These are phyloP conservation scores for Pterulicium gracile DNA, from an alignment of 1,284 basidiomycete species.

Conservation along the genomic window DNA sequence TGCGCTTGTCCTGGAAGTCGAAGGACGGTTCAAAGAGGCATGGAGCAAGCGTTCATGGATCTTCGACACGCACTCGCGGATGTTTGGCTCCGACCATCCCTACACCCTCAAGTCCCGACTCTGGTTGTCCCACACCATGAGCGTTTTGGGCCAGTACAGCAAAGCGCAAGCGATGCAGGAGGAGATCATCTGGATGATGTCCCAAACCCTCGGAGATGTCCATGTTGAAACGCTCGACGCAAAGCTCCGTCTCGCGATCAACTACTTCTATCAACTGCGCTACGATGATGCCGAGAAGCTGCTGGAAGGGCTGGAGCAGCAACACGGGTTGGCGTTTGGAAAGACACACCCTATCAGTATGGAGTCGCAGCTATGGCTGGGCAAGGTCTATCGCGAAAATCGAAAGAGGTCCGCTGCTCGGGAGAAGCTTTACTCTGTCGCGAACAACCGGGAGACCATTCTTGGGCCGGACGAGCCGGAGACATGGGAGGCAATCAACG, in stretches of 20 bases:
- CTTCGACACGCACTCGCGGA: not conserved
- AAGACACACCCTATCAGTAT: not conserved
- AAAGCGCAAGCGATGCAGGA: not conserved
- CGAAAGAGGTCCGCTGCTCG: not conserved
- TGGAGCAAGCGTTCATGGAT: not conserved
- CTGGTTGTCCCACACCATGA: not conserved
- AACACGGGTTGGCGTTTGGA: not conserved
- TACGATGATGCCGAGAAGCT: not conserved
- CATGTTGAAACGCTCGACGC: not conserved
- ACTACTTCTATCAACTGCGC: not conserved
- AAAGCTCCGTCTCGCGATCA: not conserved
- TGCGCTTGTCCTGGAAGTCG: not conserved
- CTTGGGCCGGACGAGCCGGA: not conserved
- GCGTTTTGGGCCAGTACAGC: not conserved
- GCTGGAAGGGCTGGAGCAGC: not conserved
- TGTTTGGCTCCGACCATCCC: not conserved
- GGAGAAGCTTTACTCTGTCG: not conserved
- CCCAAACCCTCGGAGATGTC: not conserved
- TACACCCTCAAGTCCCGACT: not conserved
- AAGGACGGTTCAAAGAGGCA: not conserved
- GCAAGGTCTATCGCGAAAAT: too few relatives aligned
- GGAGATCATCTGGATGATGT: not conserved
- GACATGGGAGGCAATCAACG: not conserved
- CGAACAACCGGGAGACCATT: not conserved
- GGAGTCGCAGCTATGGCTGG: not conserved